Evolutionary conservation across 441 rosid species (phyloP).

Genomic region (Gossypium schwendimanii): DNA sequence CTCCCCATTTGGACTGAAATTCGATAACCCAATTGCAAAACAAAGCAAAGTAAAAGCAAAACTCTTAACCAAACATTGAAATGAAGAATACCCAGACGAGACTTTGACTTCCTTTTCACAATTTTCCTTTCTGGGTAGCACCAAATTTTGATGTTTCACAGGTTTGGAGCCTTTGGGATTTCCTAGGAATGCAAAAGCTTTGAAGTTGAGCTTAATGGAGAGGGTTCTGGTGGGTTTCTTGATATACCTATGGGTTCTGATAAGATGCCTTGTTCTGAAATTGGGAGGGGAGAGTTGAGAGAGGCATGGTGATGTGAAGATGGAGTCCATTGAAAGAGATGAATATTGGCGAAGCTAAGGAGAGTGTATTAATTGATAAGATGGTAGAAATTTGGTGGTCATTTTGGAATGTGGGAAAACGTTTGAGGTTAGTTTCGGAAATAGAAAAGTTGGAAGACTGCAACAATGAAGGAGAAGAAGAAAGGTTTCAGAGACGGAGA

Average conservation of each 20-base stretch:
- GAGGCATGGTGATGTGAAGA: conserved; percentile 29
- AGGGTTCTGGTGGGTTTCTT: conserved; percentile 12
- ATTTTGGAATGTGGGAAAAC: conserved; percentile 7
- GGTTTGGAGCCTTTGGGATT: conserved; percentile 15
- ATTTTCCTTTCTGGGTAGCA: conserved; percentile 18
- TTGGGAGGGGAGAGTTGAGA: conserved; percentile 29
- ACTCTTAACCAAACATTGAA: conserved; percentile 37
- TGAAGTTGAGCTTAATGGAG: conserved; percentile 22
- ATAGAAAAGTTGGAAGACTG: neutral
- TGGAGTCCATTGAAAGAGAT: conserved; percentile 41
- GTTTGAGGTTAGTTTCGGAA: neutral
- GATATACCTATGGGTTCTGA: conserved; percentile 24
- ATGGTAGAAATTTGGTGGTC: neutral
- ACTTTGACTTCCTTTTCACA: conserved; percentile 17
- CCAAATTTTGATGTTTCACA: conserved; percentile 13
- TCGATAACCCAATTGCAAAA: conserved; percentile 53
- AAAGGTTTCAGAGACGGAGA: neutral
- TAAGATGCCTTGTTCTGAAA: conserved; percentile 24
- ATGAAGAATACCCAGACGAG: conserved; percentile 20
- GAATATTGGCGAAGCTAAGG: neutral
- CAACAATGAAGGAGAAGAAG: neutral
- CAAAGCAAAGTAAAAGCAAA: conserved; percentile 50
- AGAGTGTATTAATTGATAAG: neutral
- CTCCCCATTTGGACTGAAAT: conserved; percentile 28
- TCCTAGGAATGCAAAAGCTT: conserved; percentile 21